Evolutionary conservation across 2,329 filamentous ascomycete species (phyloP), one percentile per base, ranked within the genome.

Genomic region (Arthrobotrys sinensis): DNA sequence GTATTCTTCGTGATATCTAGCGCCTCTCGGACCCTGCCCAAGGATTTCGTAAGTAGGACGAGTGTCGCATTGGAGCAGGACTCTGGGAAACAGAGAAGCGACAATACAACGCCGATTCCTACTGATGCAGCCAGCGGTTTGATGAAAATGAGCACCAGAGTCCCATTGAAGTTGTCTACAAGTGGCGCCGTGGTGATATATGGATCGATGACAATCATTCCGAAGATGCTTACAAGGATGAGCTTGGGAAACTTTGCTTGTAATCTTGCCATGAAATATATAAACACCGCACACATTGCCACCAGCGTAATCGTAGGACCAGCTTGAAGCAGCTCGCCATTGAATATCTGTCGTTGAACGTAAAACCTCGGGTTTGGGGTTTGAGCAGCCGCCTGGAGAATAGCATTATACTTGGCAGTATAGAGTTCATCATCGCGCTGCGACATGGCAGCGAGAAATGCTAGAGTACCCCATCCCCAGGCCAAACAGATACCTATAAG

Each of bases 391-490:
- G 83, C 81, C 19, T 83, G 80, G 57, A 84, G 83, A 24, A 88
- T 80, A 0, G 82, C 81, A 6, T 81, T 81, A 2, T 85, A 70
- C 55, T 76, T 80, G 0, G 83, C 83, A 57, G 85, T 83, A 0
- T 84, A 85, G 6, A 85, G 84, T 0, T 83, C 81, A 3, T 82
- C 83, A 1, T 86, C 83, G 12, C 87, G 82, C 1, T 84, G 84
- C 0, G 86, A 85, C 7, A 84, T 76, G 1, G 86, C 87, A 1
- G 86, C 86, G 75, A 87, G 86, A 86, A 87, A 87, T 0, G 84
- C 82, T 53, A 87, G 82, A 1, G 87, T 82, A 2, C 87, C 87
- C 87, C 87, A 88, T 4, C 83, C 86, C 86, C 87, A 88, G 3
- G 84, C 86, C 0, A 87, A 80, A 36, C 83, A 85, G 81, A 87